Evolutionary conservation across 768 basidiomycete genomes (phyloP).

Genomic region (Russula compacta): DNA sequence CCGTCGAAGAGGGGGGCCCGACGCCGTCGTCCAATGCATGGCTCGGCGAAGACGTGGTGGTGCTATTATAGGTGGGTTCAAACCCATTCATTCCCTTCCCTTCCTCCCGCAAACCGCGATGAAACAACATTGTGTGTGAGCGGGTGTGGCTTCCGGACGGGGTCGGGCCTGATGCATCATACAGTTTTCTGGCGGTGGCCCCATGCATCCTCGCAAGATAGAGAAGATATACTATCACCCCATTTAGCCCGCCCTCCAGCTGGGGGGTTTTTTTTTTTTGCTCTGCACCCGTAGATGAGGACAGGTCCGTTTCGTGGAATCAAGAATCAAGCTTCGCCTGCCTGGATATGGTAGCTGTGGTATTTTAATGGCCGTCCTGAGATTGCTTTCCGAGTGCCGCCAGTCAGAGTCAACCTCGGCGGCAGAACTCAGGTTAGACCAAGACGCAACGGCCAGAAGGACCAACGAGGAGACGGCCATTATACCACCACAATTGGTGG

Average conservation of each 20-base stretch:
- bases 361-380: too few relatives aligned
- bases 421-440: not conserved
- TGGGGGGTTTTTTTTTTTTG: not conserved
- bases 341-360: too few relatives aligned
- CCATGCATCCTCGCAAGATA: not conserved
- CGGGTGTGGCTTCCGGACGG: too few relatives aligned
- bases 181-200: not conserved
- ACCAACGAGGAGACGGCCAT: not conserved
- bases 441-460: not conserved
- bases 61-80: not conserved
- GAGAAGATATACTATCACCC: constrained; percentile 1
- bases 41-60: constrained; percentile 5
- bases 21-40: not conserved
- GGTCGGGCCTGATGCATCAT: not conserved
- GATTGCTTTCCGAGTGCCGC: too few relatives aligned
- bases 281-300: too few relatives aligned
- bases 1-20: too few relatives aligned
- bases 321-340: too few relatives aligned
- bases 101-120: too few relatives aligned
- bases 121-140: too few relatives aligned
- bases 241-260: not conserved
- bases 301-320: too few relatives aligned
- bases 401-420: too few relatives aligned
- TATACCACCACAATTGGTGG: not conserved
- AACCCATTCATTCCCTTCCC: too few relatives aligned